A percentile compares a stretch with the other conserved stretches of the same genome.
Conservation (phyloP, 2,329 filamentous ascomycete species). For the Paecilomyces variotii region DNA sequence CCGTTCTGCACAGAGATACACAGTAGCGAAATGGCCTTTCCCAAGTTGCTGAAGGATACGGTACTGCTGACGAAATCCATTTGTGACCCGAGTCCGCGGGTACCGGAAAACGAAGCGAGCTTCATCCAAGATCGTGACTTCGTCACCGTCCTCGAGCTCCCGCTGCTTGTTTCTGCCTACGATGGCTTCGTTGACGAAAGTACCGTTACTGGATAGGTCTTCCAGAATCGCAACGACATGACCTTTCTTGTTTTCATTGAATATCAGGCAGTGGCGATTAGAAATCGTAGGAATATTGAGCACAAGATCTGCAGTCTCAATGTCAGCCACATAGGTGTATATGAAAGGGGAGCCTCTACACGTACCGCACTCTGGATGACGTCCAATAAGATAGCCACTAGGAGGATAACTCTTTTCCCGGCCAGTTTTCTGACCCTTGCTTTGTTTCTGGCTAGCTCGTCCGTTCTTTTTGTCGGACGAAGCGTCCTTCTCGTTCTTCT, state of each 20-base stretch:
- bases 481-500: constrained; percentile 28
- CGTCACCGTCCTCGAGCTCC: constrained; percentile 81
- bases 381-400: constrained; percentile 81
- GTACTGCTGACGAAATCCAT: constrained; percentile 79
- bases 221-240: constrained; percentile 67
- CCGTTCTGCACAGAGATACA: constrained; percentile 85
- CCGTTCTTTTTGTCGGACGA: constrained; percentile 27
- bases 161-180: constrained; percentile 87
- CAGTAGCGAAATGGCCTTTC: constrained; percentile 91
- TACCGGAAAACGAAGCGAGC: constrained; percentile 90
- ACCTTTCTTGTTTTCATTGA: constrained; percentile 50
- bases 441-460: constrained; percentile 41
- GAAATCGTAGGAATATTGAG: constrained; percentile 75
- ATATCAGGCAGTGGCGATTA: constrained; percentile 58
- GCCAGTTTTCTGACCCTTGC: constrained; percentile 51
- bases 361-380: constrained; percentile 89
- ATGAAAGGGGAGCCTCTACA: constrained; percentile 13
- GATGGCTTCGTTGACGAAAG: constrained; percentile 86
- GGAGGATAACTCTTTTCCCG: constrained; percentile 51
- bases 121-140: constrained; percentile 77
- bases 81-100: constrained; percentile 64
- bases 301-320: constrained; percentile 52
- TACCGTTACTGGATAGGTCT: constrained; percentile 92
- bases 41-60: constrained; percentile 75
- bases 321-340: constrained; percentile 6